A percentile compares a stretch with the other conserved stretches of the same genome.
Evolutionary conservation across 768 basidiomycete genomes (phyloP).

Genomic region (Hypholoma sublateritium): DNA sequence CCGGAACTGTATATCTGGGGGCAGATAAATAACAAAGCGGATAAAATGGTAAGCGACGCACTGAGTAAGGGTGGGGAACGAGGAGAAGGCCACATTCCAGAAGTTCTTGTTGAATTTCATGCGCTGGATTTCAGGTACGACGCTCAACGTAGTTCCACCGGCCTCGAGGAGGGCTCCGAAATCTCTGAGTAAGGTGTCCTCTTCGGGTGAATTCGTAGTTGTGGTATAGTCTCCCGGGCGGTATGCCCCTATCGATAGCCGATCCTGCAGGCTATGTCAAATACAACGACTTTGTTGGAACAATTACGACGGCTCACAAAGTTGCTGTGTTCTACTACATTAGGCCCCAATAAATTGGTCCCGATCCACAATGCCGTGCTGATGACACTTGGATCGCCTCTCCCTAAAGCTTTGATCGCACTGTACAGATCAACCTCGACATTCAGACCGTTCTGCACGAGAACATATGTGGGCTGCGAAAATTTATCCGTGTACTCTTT

Average conservation of each 20-base stretch:
- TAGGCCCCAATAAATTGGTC: slow-evolving; percentile 45
- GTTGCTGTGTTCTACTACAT: slow-evolving; percentile 49
- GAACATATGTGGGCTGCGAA: slow-evolving; percentile 57
- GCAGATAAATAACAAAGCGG: not conserved
- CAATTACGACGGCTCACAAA: slow-evolving; percentile 38
- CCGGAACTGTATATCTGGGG: slow-evolving; percentile 42
- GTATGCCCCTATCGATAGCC: slow-evolving; percentile 54
- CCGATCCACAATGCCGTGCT: slow-evolving; percentile 55
- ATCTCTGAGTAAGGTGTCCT: slow-evolving; percentile 41
- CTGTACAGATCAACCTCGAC: slow-evolving; percentile 68
- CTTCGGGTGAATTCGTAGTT: slow-evolving; percentile 40
- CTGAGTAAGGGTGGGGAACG: slow-evolving; percentile 49
- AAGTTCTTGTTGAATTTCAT: slow-evolving; percentile 63
- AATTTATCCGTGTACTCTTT: slow-evolving; percentile 42
- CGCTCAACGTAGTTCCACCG: slow-evolving; percentile 46
- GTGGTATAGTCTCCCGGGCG: slow-evolving; percentile 41
- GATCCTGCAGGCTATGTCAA: slow-evolving; percentile 38
- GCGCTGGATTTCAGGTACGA: slow-evolving; percentile 62
- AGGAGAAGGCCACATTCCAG: slow-evolving; percentile 61
- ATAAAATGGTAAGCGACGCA: slow-evolving; percentile 14
- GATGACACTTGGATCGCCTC: slow-evolving; percentile 50
- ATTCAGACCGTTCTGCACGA: slow-evolving; percentile 73
- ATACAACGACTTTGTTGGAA: not conserved
- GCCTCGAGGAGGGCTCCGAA: slow-evolving; percentile 42
- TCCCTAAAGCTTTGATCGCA: slow-evolving; percentile 40